These are phyloP conservation scores for Hymenoscyphus repandus DNA, from an alignment of 2,329 filamentous ascomycete species.

Conservation along the genomic window DNA sequence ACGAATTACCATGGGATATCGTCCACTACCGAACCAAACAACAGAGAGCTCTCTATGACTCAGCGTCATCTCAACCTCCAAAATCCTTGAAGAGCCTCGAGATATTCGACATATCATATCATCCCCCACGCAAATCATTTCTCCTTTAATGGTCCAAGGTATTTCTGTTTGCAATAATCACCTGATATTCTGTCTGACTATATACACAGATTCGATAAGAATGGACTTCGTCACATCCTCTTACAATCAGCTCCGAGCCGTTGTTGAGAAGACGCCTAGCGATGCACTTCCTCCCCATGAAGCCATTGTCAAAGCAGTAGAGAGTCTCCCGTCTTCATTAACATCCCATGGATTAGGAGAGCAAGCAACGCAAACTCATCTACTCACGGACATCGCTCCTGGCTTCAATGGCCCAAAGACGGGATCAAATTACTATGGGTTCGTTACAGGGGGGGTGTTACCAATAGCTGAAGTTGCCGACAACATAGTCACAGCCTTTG, in stretches of 20 bases:
- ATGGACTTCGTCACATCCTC: constrained; percentile 26
- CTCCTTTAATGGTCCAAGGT: too few relatives aligned
- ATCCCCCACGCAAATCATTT: too few relatives aligned
- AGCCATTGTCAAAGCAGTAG: constrained; percentile 17
- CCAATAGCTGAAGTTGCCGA: constrained; percentile 79
- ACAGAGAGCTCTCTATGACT: neutral
- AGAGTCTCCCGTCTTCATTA: constrained; percentile 33
- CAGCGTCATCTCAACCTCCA: neutral
- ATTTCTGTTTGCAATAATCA: neutral
- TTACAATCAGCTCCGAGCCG: constrained; percentile 19
- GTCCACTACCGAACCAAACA: neutral
- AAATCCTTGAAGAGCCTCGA: too few relatives aligned
- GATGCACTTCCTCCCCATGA: constrained; percentile 23
- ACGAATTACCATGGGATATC: too few relatives aligned
- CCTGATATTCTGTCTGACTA: neutral
- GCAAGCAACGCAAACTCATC: constrained; percentile 36
- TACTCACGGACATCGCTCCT: constrained; percentile 40
- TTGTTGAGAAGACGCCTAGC: constrained; percentile 18
- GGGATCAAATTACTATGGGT: constrained; percentile 65
- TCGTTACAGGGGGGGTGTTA: constrained; percentile 77
- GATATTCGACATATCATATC: too few relatives aligned
- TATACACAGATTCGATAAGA: neutral
- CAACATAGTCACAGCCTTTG: constrained; percentile 71
- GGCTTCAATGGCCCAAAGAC: constrained; percentile 30
- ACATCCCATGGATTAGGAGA: constrained; percentile 39